Evolutionary conservation across 2,329 filamentous ascomycete species (phyloP), one percentile per base, ranked within the genome.

Genomic region (Diaporthe capsici): DNA sequence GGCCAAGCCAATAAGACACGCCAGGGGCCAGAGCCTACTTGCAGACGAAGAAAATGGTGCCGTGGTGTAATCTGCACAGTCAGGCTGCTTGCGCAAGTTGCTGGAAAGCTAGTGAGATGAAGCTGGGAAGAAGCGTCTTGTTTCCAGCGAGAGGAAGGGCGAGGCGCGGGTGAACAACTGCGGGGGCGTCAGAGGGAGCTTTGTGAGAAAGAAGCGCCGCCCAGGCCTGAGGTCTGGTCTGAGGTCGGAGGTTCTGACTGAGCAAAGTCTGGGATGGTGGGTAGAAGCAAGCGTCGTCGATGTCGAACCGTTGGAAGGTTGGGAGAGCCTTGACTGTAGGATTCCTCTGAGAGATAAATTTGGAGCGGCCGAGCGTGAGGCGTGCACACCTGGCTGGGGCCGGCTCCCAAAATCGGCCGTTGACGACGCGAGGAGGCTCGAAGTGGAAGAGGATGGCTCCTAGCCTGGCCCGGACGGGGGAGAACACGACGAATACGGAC

Each of bases 1-100:
- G 47, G 58, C 58, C 47, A 63, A 42, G 71, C 71, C 71, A 73
- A 73, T 73, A 51, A 49, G 51, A 73, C 61, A 28, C 47, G 58
- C 71, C 58, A 55, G 71, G 37, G 37, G 34, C 31, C 31, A 53
- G 34, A 20, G 47, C 34, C 47, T 42, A 28, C 51, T n/a, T 47
- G 71, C 55, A 44, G 58, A 44, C 58, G 44, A 73, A 39, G 47
- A 63, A 34, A 53, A 57, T 1, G 15, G 15, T 71, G 51, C 37
- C 47, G 71, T 42, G 37, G 53, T 57, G 67, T 68, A 68, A 68
- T 68, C 28, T 68, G 65, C 65, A 68, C 9, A 68, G 4, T 31
- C 9, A 53, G 13, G 28, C 20, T 25, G 65, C 47, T 53, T 51
- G 65, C 47, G 63, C 44, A 53, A 53, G 63, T 2, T 37, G 63